Conservation (phyloP, 73 alveolate species). For the Tetrahymena borealis region DNA sequence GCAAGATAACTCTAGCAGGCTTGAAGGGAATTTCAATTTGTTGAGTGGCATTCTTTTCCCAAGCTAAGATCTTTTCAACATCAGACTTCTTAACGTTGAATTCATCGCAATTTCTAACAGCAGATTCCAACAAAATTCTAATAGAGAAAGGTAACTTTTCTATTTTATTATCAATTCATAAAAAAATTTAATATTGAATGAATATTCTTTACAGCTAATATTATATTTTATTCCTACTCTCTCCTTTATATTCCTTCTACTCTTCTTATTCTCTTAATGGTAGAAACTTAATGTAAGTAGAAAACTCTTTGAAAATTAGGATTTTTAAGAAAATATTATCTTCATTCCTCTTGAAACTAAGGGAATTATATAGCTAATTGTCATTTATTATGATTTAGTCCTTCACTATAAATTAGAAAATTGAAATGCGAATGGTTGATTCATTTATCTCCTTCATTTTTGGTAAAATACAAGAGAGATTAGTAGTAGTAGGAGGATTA, state of each 20-base stretch:
- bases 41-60: constrained; percentile 38
- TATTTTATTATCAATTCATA: not conserved
- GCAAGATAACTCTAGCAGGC: constrained; percentile 83
- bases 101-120: constrained; percentile 80
- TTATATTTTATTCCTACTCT: not conserved
- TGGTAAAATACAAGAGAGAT: too few relatives aligned
- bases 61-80: constrained; percentile 49
- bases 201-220: not conserved
- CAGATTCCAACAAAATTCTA: constrained; percentile 74
- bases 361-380: too few relatives aligned
- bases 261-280: too few relatives aligned
- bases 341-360: too few relatives aligned
- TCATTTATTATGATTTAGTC: too few relatives aligned
- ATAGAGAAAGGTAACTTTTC: constrained; percentile 59
- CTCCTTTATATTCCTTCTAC: not conserved
- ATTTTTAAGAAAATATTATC: too few relatives aligned
- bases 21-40: constrained; percentile 81
- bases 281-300: too few relatives aligned
- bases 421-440: too few relatives aligned
- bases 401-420: too few relatives aligned
- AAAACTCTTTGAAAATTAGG: too few relatives aligned
- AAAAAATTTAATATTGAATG: not conserved
- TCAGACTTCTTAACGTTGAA: constrained; percentile 41
- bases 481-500: not conserved
- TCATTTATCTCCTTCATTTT: too few relatives aligned